Conservation (phyloP, 768 basidiomycete genomes). For the Nidularia sp. region DNA sequence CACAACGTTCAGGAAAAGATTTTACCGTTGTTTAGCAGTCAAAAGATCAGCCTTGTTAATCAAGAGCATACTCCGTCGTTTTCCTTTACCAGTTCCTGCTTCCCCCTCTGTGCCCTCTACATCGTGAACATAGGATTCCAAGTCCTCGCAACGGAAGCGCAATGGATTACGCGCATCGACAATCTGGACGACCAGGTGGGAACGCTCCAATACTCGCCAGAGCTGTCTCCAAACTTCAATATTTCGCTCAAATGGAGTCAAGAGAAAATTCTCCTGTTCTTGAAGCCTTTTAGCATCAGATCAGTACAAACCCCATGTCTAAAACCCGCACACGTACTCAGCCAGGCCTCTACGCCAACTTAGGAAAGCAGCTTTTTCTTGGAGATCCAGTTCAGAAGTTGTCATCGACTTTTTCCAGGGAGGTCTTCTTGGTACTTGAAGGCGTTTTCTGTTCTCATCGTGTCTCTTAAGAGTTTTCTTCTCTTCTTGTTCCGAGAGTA, state of each 20-base stretch:
- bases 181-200: conserved; percentile 92
- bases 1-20: background rate
- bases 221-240: conserved; percentile 98
- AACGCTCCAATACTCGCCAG: conserved; percentile 95
- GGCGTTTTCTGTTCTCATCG: conserved; percentile 61
- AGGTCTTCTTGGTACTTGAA: conserved; percentile 88
- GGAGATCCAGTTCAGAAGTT: conserved; percentile 72
- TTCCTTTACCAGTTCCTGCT: conserved; percentile 67
- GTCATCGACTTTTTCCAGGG: conserved; percentile 85
- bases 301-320: background rate
- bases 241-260: conserved; percentile 96
- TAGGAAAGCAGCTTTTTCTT: conserved; percentile 87
- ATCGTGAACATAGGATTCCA: conserved; percentile 82
- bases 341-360: conserved; percentile 93
- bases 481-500: conserved; percentile 83
- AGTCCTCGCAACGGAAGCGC: conserved; percentile 86
- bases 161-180: conserved; percentile 96
- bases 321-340: conserved; percentile 47
- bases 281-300: conserved; percentile 58
- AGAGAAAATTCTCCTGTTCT: conserved; percentile 80
- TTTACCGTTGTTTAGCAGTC: conserved; percentile 79
- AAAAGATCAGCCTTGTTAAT: conserved; percentile 97
- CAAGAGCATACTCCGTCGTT: conserved; percentile 73
- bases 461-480: conserved; percentile 70
- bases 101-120: conserved; percentile 83